These are phyloP conservation scores for Yamadazyma sp. DNA, from an alignment of 1,139 yeast species.

Conservation along the genomic window DNA sequence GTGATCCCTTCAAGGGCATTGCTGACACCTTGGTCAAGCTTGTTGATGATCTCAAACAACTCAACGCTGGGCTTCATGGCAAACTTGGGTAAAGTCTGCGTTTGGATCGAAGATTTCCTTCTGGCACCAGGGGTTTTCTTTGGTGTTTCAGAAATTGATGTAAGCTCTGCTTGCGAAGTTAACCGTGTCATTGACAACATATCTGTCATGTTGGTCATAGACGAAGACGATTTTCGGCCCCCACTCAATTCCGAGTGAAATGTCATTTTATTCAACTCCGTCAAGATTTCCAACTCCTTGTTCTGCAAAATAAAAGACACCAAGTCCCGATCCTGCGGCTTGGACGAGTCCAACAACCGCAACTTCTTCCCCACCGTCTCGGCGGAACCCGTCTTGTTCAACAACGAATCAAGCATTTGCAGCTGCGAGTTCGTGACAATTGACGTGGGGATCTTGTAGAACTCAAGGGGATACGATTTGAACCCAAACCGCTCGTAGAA, in stretches of 20 bases:
- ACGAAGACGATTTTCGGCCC: conserved; percentile 34
- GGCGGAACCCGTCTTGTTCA: conserved; percentile 12
- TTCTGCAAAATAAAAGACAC: conserved; percentile 34
- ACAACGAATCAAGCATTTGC: conserved; percentile 21
- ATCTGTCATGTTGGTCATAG: conserved; percentile 32
- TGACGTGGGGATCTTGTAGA: conserved; percentile 32
- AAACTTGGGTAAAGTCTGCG: conserved; percentile 28
- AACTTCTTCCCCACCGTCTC: conserved; percentile 28
- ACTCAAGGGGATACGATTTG: conserved; percentile 36
- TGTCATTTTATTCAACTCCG: conserved; percentile 37
- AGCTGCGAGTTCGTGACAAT: conserved; percentile 21
- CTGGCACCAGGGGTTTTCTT: conserved; percentile 12
- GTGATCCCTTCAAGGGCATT: conserved; percentile 10
- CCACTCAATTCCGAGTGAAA: conserved; percentile 38
- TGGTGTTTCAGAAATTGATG: conserved; percentile 19
- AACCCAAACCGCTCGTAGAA: conserved; percentile 42
- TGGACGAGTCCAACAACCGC: conserved; percentile 25
- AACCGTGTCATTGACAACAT: conserved; percentile 25
- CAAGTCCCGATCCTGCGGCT: conserved; percentile 30
- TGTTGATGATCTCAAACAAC: conserved; percentile 10
- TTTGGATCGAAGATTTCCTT: conserved; percentile 30
- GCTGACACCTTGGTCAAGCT: conserved; percentile 4
- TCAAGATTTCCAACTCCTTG: conserved; percentile 36
- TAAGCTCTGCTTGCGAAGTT: conserved; percentile 25
- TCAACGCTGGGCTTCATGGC: conserved; percentile 32